Evolutionary conservation across 1,284 basidiomycete species (phyloP).

Genomic region (Melampsora occidentalis): DNA sequence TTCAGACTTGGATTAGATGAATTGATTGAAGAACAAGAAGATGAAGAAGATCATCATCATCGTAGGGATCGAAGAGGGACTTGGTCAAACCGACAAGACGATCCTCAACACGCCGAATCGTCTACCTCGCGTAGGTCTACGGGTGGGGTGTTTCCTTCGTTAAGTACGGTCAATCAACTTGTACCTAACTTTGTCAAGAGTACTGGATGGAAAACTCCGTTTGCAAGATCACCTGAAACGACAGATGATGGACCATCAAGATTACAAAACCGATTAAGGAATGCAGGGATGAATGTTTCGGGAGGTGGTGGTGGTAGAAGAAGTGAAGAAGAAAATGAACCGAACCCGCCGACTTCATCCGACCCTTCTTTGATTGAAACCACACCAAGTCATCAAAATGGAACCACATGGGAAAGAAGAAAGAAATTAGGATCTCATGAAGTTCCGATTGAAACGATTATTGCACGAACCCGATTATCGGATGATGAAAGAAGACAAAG

Average conservation of each 20-base stretch:
- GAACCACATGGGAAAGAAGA: neutral
- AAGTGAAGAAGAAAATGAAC: neutral
- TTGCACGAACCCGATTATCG: slow-evolving; percentile 35
- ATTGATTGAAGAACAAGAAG: slow-evolving; percentile 12
- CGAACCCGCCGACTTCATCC: neutral
- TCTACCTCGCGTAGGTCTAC: neutral
- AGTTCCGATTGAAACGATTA: slow-evolving; percentile 29
- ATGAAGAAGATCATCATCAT: neutral
- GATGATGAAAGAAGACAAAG: slow-evolving; percentile 31
- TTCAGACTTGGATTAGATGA: slow-evolving; percentile 16
- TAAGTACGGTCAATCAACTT: slow-evolving; percentile 37
- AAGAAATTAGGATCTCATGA: neutral
- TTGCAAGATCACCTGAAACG: slow-evolving; percentile 34
- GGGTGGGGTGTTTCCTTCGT: slow-evolving; percentile 28
- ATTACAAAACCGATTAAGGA: neutral
- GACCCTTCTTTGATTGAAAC: neutral
- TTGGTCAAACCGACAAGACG: no score
- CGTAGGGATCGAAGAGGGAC: neutral
- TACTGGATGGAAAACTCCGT: slow-evolving; percentile 39
- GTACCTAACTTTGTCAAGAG: slow-evolving; percentile 39
- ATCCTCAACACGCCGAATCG: neutral
- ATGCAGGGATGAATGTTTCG: neutral
- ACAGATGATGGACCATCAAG: neutral
- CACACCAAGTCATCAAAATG: neutral
- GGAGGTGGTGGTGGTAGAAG: neutral